These are phyloP conservation scores for Metschnikowia reukaufii DNA, from an alignment of 805 yeast species.

Conservation along the genomic window DNA sequence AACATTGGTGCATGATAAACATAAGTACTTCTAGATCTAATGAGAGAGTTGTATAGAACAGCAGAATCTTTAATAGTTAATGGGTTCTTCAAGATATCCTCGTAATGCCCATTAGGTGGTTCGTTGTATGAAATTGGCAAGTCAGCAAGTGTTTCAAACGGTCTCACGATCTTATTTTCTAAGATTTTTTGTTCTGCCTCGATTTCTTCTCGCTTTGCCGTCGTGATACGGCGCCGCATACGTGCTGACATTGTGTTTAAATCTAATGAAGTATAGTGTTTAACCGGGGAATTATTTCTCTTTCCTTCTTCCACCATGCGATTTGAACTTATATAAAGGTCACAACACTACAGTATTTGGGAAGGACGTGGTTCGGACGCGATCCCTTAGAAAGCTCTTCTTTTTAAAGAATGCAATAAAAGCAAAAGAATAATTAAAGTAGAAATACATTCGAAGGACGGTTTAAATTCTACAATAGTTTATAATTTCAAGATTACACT, in stretches of 20 bases:
- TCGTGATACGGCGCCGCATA: slow-evolving; percentile 44
- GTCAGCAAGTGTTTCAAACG: slow-evolving; percentile 64
- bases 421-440: too few species aligned
- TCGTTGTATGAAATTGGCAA: slow-evolving; percentile 64
- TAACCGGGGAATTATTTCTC: neutral
- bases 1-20: slow-evolving; percentile 70
- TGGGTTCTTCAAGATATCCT: slow-evolving; percentile 58
- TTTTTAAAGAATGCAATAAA: too few species aligned
- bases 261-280: neutral
- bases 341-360: neutral
- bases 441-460: too few species aligned
- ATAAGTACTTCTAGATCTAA: slow-evolving; percentile 62
- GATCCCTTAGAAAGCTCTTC: too few species aligned
- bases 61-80: slow-evolving; percentile 72
- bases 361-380: neutral
- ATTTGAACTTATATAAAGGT: neutral
- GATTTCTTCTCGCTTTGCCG: slow-evolving; percentile 42
- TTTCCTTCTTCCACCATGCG: neutral
- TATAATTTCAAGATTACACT: too few species aligned
- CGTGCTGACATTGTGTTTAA: slow-evolving; percentile 37
- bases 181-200: slow-evolving; percentile 41
- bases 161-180: slow-evolving; percentile 45
- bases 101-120: slow-evolving; percentile 60
- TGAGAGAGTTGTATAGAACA: slow-evolving; percentile 65
- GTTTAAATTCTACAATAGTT: too few species aligned